These are phyloP conservation scores for Starmerella ratchasimensis DNA, from an alignment of 805 yeast genomes.

Conservation along the genomic window DNA sequence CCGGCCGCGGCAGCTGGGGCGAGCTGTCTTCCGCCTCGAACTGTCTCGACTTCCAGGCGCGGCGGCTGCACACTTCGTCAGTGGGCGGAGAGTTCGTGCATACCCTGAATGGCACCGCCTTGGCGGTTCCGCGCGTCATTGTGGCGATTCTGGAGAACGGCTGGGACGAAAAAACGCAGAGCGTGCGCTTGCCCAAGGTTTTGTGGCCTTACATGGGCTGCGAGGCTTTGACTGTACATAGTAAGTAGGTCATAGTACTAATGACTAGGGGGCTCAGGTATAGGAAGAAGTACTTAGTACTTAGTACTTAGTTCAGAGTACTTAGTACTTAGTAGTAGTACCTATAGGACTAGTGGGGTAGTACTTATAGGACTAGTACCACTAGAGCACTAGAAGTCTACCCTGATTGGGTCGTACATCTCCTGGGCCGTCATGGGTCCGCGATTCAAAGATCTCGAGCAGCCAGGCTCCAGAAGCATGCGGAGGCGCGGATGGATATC, in stretches of 20 bases:
- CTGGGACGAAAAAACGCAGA: conserved; percentile 28
- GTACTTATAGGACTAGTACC: too few species aligned
- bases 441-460: too few species aligned
- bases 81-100: conserved; percentile 41
- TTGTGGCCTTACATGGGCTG: conserved; percentile 13
- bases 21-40: conserved; percentile 85
- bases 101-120: conserved; percentile 88
- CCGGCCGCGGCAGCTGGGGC: conserved; percentile 87
- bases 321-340: too few species aligned
- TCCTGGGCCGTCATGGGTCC: too few species aligned
- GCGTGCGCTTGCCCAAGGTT: conserved; percentile 17
- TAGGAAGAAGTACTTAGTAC: too few species aligned
- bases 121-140: conserved; percentile 86
- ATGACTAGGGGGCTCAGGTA: too few species aligned
- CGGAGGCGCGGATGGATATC: too few species aligned
- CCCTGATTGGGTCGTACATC: too few species aligned
- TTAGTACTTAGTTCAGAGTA: too few species aligned
- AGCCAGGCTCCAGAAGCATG: too few species aligned
- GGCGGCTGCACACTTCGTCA: conserved; percentile 54
- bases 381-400: too few species aligned
- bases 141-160: conserved; percentile 80
- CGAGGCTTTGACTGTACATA: not conserved
- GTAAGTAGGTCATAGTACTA: not conserved
- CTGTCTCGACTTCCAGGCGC: conserved; percentile 80
- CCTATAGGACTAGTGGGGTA: too few species aligned